Conservation (phyloP, 1,284 basidiomycete species). For the Sutorius eximius region DNA sequence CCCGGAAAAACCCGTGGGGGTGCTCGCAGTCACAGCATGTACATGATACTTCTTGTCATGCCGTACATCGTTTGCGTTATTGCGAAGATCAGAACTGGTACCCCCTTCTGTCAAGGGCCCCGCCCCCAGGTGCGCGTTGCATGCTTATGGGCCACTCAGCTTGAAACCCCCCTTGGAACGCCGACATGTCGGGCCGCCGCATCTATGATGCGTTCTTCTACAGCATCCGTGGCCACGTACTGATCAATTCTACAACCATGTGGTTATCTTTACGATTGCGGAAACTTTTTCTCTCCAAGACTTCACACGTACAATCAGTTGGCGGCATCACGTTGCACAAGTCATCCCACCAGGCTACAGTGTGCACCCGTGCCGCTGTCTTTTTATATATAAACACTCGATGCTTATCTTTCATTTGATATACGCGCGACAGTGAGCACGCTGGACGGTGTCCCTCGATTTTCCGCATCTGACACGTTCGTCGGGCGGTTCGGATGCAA, state of each 20-base stretch:
- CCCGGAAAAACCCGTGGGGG: background rate
- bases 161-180: background rate
- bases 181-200: slow-evolving; percentile 3
- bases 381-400: background rate
- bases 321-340: background rate
- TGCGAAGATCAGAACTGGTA: background rate
- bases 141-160: background rate
- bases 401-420: slow-evolving; percentile 6
- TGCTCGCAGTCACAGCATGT: background rate
- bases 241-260: slow-evolving; percentile 7
- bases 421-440: background rate
- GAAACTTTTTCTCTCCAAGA: background rate
- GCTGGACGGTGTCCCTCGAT: background rate
- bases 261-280: background rate
- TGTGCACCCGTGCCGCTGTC: background rate
- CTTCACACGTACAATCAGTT: slow-evolving; percentile 11
- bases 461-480: slow-evolving; percentile 5
- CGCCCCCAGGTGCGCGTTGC: background rate
- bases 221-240: slow-evolving; percentile 3
- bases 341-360: background rate
- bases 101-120: background rate
- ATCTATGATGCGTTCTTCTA: background rate
- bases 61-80: background rate
- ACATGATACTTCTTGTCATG: slow-evolving; percentile 8
- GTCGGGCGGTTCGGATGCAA: background rate